phyloP scores from a whole-genome alignment of 2,329 filamentous ascomycete genomes.

The Periconia digitata region DNA sequence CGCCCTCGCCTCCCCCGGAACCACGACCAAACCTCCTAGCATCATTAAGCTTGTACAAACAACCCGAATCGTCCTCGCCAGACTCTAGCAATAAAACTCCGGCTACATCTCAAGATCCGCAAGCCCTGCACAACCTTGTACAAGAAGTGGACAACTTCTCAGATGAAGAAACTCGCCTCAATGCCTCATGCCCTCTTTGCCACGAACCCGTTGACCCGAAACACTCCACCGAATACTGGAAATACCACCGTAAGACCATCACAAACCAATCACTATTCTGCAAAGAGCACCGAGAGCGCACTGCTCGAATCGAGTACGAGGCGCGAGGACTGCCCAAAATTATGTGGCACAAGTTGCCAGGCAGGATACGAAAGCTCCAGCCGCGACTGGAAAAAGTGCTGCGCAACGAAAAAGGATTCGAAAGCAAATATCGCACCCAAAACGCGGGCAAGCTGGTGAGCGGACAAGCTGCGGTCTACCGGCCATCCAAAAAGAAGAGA shows the following conservation, averaged over 20 bases:
- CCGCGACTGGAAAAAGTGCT: constrained; percentile 61
- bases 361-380: constrained; percentile 61
- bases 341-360: constrained; percentile 65
- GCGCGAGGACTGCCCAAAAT: constrained; percentile 68
- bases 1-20: constrained; percentile 3
- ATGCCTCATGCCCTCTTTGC: constrained; percentile 65
- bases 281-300: constrained; percentile 34
- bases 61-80: background rate
- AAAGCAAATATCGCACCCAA: constrained; percentile 62
- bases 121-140: constrained; percentile 10
- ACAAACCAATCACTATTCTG: constrained; percentile 54
- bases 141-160: constrained; percentile 14
- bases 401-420: constrained; percentile 46
- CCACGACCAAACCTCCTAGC: constrained; percentile 5
- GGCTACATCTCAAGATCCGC: background rate
- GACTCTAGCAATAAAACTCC: constrained; percentile 2
- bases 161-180: constrained; percentile 10
- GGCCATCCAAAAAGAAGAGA: constrained; percentile 46
- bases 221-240: constrained; percentile 53
- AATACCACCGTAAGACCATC: constrained; percentile 40
- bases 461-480: constrained; percentile 25
- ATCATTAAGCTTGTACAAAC: constrained; percentile 5
- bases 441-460: constrained; percentile 46
- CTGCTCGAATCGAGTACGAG: constrained; percentile 46
- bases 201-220: constrained; percentile 58